A percentile compares a stretch with the other conserved stretches of the same genome.
Evolutionary conservation across 2,329 filamentous ascomycete species (phyloP).

Genomic region (Cladophialophora chaetospira): DNA sequence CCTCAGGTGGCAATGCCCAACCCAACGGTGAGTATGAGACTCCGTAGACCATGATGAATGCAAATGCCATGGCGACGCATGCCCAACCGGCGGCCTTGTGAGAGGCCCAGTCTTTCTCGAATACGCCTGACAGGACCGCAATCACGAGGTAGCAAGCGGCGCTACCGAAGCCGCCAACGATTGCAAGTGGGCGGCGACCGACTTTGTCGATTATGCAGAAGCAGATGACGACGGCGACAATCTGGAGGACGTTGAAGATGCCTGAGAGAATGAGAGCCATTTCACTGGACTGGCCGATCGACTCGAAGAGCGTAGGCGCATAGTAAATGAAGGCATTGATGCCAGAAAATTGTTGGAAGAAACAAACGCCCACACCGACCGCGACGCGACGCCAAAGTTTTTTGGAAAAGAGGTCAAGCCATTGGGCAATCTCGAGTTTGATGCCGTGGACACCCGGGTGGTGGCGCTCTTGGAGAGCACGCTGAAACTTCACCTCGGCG

Average conservation of each 20-base stretch:
- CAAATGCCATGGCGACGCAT: conserved; percentile 44
- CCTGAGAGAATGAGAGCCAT: conserved; percentile 40
- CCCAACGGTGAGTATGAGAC: conserved; percentile 52
- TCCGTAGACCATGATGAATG: conserved; percentile 58
- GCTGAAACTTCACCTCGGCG: not conserved
- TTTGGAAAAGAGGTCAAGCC: not conserved
- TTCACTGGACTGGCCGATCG: conserved; percentile 35
- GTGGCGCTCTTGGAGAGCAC: not conserved
- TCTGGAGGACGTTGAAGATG: conserved; percentile 41
- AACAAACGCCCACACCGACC: conserved; percentile 43
- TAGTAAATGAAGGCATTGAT: conserved; percentile 51
- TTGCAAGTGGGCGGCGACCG: conserved; percentile 49
- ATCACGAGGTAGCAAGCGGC: conserved; percentile 68
- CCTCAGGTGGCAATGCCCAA: conserved; percentile 53
- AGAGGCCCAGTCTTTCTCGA: conserved; percentile 51
- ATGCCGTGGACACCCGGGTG: not conserved
- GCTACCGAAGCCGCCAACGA: conserved; percentile 50
- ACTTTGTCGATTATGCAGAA: conserved; percentile 53
- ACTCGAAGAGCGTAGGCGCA: conserved; percentile 46
- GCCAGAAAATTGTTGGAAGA: conserved; percentile 46
- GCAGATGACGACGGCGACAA: conserved; percentile 45
- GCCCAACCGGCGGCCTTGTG: conserved; percentile 57
- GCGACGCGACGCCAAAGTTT: conserved; percentile 36
- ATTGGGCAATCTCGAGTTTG: not conserved
- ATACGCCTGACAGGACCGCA: conserved; percentile 61